These are phyloP conservation scores for Neonectria sp. DNA, from an alignment of 2,329 filamentous ascomycete species.

Conservation along the genomic window DNA sequence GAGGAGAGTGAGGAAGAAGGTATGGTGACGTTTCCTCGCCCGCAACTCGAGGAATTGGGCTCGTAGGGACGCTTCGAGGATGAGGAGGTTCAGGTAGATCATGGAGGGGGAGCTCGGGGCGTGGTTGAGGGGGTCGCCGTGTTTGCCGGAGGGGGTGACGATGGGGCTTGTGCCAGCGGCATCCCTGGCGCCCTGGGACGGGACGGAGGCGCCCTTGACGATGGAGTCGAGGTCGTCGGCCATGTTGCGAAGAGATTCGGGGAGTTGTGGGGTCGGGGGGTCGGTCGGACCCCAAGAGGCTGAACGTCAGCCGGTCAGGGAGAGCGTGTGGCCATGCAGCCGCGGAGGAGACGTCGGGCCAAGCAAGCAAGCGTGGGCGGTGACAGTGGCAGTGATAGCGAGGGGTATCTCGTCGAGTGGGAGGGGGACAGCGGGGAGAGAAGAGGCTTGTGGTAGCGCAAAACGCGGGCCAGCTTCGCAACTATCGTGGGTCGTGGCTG, in stretches of 20 bases:
- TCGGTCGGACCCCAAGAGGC: conserved; percentile 33
- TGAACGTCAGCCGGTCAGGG: conserved; percentile 43
- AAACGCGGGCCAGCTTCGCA: conserved; percentile 17
- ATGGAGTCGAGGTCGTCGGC: conserved; percentile 84
- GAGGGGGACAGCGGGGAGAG: conserved; percentile 6
- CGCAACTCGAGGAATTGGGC: conserved; percentile 94
- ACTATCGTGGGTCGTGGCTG: conserved; percentile 8
- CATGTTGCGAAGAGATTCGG: conserved; percentile 58
- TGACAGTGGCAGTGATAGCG: conserved; percentile 3
- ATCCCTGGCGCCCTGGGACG: conserved; percentile 66
- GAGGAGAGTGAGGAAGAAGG: conserved; percentile 89
- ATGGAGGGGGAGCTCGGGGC: conserved; percentile 93
- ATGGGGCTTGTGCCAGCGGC: conserved; percentile 60
- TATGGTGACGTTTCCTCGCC: conserved; percentile 90
- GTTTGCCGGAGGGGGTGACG: conserved; percentile 60
- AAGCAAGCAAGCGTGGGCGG: conserved; percentile 14
- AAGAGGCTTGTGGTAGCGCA: conserved; percentile 17
- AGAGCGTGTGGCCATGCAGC: conserved; percentile 42
- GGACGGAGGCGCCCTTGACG: conserved; percentile 88
- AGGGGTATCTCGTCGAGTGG: conserved; percentile 1
- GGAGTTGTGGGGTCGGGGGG: background rate
- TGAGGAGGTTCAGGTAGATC: conserved; percentile 98
- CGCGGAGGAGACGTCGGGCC: conserved; percentile 9
- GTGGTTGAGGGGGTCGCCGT: conserved; percentile 80
- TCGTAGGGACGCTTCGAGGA: conserved; percentile 94